Evolutionary conservation across 768 basidiomycete species (phyloP), one percentile per base, ranked within the genome.

Genomic region (Gymnopilus junonius): DNA sequence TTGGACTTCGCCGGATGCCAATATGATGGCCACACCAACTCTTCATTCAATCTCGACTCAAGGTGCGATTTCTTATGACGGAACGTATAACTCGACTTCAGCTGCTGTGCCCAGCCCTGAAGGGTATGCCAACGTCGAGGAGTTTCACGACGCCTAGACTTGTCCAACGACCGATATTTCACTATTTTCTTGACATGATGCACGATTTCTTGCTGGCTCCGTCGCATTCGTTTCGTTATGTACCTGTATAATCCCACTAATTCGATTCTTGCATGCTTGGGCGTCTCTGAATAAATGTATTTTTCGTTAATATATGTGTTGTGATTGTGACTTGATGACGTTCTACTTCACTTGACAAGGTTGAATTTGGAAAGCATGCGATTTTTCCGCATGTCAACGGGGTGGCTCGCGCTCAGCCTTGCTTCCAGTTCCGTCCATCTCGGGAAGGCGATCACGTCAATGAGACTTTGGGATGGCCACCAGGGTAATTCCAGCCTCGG

Each of bases 101-200:
- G 76, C 79, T 55, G 69, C 57, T n/a, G 54, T 80, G 53, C 76
- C 81, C 21, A 80, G 77, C 58, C 76, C 81, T 58, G 82, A 81
- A 46, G 81, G 81, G 31, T 82, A 79, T 68, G 73, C 78, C 15
- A 75, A 73, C 35, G 77, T 78, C 48, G 80, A 80, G 45, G 81
- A 83, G 56, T 83, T 75, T 66, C 76, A 72, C 20, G 80, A 82
- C 34, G 70, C 79, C 63, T 82, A 74, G 54, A 61, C 29, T 58
- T 40, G n/a, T 42, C n/a, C 37, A n/a, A 48, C 34, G 40, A 42
- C 34, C 27, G 25, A 43, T 31, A 23, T 8, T 35, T 21, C 8
- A 7, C 39, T 20, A 50, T 31, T 69, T 71, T 71, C 70, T 69
- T 71, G 70, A 59, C 65, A 65, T 55, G 34, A 65, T 42, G 50